phyloP scores from a whole-genome alignment of 2,329 filamentous ascomycete genomes.

The Fusarium sp. region DNA sequence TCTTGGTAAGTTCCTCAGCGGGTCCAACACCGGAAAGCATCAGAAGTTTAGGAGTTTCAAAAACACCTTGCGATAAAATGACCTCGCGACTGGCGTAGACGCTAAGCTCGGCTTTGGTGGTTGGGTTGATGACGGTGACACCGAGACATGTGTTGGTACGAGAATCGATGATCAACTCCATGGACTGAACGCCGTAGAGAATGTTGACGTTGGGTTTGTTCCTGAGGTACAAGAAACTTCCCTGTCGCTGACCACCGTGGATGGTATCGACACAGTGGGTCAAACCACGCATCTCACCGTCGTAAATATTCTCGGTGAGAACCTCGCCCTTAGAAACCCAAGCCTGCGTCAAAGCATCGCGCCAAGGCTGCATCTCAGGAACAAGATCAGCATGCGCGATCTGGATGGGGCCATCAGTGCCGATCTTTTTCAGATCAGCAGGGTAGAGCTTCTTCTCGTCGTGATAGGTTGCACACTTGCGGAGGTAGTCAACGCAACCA shows the following conservation, averaged over 20 bases:
- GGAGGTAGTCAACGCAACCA: constrained; percentile 64
- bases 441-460: constrained; percentile 65
- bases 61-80: constrained; percentile 67
- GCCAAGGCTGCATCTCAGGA: constrained; percentile 66
- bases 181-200: constrained; percentile 63
- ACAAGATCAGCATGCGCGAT: constrained; percentile 69
- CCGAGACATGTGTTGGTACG: constrained; percentile 56
- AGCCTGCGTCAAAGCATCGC: constrained; percentile 63
- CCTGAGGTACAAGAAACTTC: constrained; percentile 65
- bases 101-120: constrained; percentile 54
- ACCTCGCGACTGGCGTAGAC: constrained; percentile 66
- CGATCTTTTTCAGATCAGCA: constrained; percentile 65
- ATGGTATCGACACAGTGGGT: constrained; percentile 69
- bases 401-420: constrained; percentile 65
- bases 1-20: constrained; percentile 63
- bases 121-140: constrained; percentile 60
- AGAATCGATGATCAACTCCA: constrained; percentile 66
- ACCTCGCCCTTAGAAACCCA: constrained; percentile 68
- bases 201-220: constrained; percentile 70
- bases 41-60: constrained; percentile 75
- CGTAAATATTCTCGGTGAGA: constrained; percentile 69
- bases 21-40: constrained; percentile 77
- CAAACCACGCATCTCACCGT: constrained; percentile 68
- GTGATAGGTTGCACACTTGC: constrained; percentile 69
- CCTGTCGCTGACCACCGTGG: constrained; percentile 69